Percentiles rank a stretch among this genome's conserved stretches.
Evolutionary conservation across 2,329 filamentous ascomycete genomes (phyloP).

Genomic region (Diplodia seriata): DNA sequence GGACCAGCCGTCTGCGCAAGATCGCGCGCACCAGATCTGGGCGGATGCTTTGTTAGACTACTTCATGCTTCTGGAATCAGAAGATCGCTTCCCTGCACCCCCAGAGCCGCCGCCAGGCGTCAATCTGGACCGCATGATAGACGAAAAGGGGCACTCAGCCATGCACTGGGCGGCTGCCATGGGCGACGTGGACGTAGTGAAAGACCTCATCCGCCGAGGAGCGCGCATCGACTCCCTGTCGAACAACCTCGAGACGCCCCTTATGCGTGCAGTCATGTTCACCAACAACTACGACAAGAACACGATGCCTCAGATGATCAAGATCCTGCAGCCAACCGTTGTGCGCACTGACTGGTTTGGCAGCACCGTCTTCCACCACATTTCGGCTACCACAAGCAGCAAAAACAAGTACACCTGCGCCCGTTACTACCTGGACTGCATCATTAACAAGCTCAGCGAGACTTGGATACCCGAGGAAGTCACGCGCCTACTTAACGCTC

Average conservation of each 20-base stretch:
- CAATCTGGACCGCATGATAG: constrained; percentile 89
- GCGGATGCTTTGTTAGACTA: constrained; percentile 95
- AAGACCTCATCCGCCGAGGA: constrained; percentile 81
- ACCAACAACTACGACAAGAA: constrained; percentile 97
- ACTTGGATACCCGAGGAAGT: constrained; percentile 77
- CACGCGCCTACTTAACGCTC: constrained; percentile 77
- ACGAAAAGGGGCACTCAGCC: constrained; percentile 89
- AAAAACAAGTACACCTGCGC: constrained; percentile 88
- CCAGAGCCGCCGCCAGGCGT: constrained; percentile 86
- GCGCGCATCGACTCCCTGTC: constrained; percentile 74
- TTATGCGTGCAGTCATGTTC: constrained; percentile 94
- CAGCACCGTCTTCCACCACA: constrained; percentile 92
- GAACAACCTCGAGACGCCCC: constrained; percentile 75
- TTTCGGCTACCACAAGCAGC: constrained; percentile 84
- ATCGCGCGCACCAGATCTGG: constrained; percentile 88
- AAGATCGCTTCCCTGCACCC: constrained; percentile 70
- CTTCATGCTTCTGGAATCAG: constrained; percentile 85
- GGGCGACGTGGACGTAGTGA: constrained; percentile 92
- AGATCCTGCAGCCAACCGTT: constrained; percentile 82
- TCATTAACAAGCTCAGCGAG: constrained; percentile 85
- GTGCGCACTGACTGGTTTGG: constrained; percentile 79
- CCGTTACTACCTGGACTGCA: constrained; percentile 89
- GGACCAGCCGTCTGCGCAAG: constrained; percentile 68
- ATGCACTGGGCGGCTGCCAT: constrained; percentile 98
- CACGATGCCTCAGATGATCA: constrained; percentile 84